Evolutionary conservation across 495 filamentous ascomycete species (phyloP), one percentile per base, ranked within the genome.

Genomic region (Podospora pseudoanserina): DNA sequence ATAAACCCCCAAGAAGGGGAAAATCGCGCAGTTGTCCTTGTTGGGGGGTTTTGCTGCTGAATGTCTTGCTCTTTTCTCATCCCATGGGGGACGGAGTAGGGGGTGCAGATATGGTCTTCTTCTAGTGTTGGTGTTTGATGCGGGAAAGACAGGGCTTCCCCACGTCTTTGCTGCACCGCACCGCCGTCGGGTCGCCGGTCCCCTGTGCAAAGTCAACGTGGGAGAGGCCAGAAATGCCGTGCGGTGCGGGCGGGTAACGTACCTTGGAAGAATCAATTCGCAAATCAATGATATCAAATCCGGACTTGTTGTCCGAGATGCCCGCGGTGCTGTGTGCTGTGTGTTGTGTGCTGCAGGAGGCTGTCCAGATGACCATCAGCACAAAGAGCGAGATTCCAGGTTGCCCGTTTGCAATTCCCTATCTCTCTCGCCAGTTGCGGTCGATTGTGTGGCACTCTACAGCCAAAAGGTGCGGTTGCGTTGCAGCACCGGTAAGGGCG

Each of bases 401-500:
- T 49, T 49, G 39, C 39, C 39, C 39, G 13, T 49, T 49, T 49
- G 5, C 39, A 49, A 49, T 49, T 49, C 56, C 58, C 59, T 56
- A 62, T 54, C 30, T 53, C 49, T 61, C 63, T 30, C 65, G 55
- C 39, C 60, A 44, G 16, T 30, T 30, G 59, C 32, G 20, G 30
- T 28, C 59, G 23, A 30, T 16, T 15, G 30, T 28, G 65, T 65
- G 55, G 49, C 65, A 70, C 65, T 66, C 55, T 32, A 30, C 34
- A 55, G 30, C 34, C 44, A 66, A 18, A 4, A 62, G n/a, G 67
- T 68, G 70, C 65, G 70, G 67, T 71, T 66, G 64, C 67, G 39
- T 65, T 64, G 70, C 70, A 68, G 64, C 64, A 19, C 67, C 70
- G 70, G 70, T 71, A 54, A 71, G 66, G 58, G 60, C 18, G 65